Evolutionary conservation across 208 protist genomes (phyloP).

Genomic region (Wallacemonas sp.): DNA sequence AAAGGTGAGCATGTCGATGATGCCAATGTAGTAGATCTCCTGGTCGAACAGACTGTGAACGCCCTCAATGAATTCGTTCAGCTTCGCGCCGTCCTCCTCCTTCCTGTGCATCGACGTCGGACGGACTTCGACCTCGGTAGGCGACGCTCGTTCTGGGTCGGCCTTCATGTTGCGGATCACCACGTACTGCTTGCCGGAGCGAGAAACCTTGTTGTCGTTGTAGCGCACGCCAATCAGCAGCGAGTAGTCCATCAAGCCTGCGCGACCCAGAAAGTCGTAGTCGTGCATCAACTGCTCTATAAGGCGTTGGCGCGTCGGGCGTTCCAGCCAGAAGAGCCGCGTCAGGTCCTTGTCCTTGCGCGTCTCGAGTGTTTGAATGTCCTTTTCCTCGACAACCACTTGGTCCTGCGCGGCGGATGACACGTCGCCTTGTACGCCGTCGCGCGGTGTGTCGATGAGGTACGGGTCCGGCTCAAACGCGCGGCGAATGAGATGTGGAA

Average conservation of each 20-base stretch:
- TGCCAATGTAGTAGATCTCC: conserved; percentile 87
- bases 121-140: conserved; percentile 20
- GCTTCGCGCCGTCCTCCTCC: neutral
- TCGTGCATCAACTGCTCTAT: conserved; percentile 59
- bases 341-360: conserved; percentile 87
- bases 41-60: conserved; percentile 68
- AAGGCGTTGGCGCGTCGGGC: conserved; percentile 36
- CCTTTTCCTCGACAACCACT: conserved; percentile 32
- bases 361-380: conserved; percentile 48
- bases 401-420: conserved; percentile 14
- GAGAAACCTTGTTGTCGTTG: conserved; percentile 54
- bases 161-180: conserved; percentile 51
- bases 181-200: conserved; percentile 35
- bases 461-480: conserved; percentile 58
- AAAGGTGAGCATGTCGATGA: conserved; percentile 86
- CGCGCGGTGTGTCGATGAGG: conserved; percentile 39
- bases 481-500: conserved; percentile 53
- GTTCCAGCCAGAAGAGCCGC: conserved; percentile 76
- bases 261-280: conserved; percentile 56
- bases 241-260: conserved; percentile 87
- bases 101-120: conserved; percentile 14
- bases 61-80: conserved; percentile 47
- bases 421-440: neutral
- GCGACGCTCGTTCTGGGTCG: neutral
- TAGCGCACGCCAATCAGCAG: conserved; percentile 83